Percentiles rank a stretch among this genome's conserved stretches.
These are phyloP conservation scores for Scheffersomyces parashehatae DNA, from an alignment of 1,139 yeast genomes.

Conservation along the genomic window DNA sequence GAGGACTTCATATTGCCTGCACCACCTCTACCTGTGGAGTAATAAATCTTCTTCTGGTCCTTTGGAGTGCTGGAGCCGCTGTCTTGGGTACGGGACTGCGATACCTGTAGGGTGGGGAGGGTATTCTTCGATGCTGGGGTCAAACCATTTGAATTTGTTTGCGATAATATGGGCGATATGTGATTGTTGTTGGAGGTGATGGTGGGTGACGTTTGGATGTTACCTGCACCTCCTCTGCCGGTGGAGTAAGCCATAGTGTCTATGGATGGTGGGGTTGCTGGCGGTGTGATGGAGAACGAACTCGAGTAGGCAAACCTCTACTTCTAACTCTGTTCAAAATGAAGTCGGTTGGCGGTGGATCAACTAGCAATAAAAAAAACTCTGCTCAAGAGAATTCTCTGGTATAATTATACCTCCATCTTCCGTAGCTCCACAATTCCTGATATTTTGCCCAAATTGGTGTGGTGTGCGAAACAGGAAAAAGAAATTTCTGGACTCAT, in stretches of 20 bases:
- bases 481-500: no score
- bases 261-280: no score
- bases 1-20: slow-evolving; percentile 67
- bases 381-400: neutral
- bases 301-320: no score
- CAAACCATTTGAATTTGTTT: neutral
- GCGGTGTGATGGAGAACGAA: neutral
- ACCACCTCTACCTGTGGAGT: slow-evolving; percentile 81
- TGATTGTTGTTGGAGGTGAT: slow-evolving; percentile 20
- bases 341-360: no score
- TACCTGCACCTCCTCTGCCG: slow-evolving; percentile 28
- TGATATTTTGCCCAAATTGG: neutral
- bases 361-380: no score
- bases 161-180: slow-evolving; percentile 1
- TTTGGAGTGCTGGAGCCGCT: slow-evolving; percentile 2
- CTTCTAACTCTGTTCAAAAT: no score
- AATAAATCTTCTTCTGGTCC: slow-evolving; percentile 33
- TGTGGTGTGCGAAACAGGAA: no score
- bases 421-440: slow-evolving; percentile 1
- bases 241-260: slow-evolving; percentile 18
- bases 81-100: slow-evolving; percentile 5
- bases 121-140: neutral
- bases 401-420: neutral
- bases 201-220: slow-evolving; percentile 20
- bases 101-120: slow-evolving; percentile 5